Conservation (phyloP, 1,139 yeast genomes). For the Tardiomyces digboiensis region DNA sequence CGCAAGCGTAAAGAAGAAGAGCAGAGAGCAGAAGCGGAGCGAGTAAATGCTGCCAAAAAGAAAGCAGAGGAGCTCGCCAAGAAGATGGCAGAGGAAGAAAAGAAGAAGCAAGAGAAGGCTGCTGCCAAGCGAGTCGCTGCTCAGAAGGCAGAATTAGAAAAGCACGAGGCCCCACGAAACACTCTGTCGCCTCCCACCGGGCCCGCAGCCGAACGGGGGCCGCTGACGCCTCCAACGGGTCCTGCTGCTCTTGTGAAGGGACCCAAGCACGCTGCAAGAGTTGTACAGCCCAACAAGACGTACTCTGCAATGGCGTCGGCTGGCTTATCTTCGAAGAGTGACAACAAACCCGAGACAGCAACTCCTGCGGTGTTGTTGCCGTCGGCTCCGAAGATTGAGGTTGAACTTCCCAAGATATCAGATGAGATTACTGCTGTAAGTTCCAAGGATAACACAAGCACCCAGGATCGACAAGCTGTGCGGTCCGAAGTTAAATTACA, state of each 20-base stretch:
- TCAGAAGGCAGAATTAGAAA: conserved; percentile 1
- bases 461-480: background rate
- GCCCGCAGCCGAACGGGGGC: background rate
- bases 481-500: too few species aligned
- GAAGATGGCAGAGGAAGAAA: conserved; percentile 6
- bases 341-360: background rate
- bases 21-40: conserved; percentile 6
- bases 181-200: background rate
- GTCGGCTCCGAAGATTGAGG: background rate
- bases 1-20: conserved; percentile 18
- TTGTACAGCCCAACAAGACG: background rate
- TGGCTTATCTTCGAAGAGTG: too few species aligned
- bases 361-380: background rate
- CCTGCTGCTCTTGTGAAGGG: background rate
- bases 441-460: background rate
- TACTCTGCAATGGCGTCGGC: background rate
- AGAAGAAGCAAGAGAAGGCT: conserved; percentile 1
- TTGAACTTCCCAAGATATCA: background rate
- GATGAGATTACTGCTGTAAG: background rate
- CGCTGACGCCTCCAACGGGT: background rate
- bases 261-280: background rate
- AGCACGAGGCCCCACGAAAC: conserved; percentile 1
- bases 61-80: conserved; percentile 3
- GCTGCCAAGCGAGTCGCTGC: conserved; percentile 1
- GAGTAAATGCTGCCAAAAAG: conserved; percentile 1